phyloP scores from a whole-genome alignment of 2,329 filamentous ascomycete genomes.

The Aspergillus nomiae region DNA sequence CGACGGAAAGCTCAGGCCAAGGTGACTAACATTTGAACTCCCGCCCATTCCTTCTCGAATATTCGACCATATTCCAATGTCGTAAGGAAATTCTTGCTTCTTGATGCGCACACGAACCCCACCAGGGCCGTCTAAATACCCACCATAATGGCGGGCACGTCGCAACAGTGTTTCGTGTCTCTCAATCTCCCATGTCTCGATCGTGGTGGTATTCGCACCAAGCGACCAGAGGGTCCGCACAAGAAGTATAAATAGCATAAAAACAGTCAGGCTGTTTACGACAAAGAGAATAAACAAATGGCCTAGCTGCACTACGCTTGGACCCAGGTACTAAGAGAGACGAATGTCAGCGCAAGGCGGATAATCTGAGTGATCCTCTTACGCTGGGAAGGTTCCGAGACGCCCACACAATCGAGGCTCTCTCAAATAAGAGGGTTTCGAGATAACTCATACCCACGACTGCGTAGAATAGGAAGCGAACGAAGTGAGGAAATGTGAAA shows the following conservation, averaged over 20 bases:
- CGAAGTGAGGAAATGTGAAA: conserved; percentile 65
- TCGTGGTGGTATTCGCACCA: conserved; percentile 62
- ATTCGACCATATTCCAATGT: conserved; percentile 64
- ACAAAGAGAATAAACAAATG: conserved; percentile 59
- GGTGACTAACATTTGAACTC: conserved; percentile 44
- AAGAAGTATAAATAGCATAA: conserved; percentile 57
- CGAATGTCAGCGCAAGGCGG: neutral
- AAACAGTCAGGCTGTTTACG: conserved; percentile 59
- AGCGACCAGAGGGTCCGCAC: conserved; percentile 58
- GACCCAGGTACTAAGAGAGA: conserved; percentile 57
- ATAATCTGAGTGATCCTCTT: conserved; percentile 13
- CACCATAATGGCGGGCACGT: conserved; percentile 54
- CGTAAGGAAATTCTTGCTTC: conserved; percentile 67
- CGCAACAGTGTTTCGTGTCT: conserved; percentile 50
- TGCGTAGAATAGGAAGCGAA: conserved; percentile 64
- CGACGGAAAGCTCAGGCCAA: neutral
- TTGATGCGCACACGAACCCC: conserved; percentile 56
- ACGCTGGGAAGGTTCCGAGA: conserved; percentile 60
- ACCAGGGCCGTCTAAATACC: conserved; percentile 60
- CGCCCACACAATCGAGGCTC: conserved; percentile 56
- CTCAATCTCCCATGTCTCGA: conserved; percentile 64
- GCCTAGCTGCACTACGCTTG: conserved; percentile 52
- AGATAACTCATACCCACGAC: conserved; percentile 60
- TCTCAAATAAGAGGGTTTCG: conserved; percentile 56
- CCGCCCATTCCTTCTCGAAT: conserved; percentile 62